These are phyloP conservation scores for Pyrrhoderma noxium DNA, from an alignment of 1,284 basidiomycete species.

Conservation along the genomic window DNA sequence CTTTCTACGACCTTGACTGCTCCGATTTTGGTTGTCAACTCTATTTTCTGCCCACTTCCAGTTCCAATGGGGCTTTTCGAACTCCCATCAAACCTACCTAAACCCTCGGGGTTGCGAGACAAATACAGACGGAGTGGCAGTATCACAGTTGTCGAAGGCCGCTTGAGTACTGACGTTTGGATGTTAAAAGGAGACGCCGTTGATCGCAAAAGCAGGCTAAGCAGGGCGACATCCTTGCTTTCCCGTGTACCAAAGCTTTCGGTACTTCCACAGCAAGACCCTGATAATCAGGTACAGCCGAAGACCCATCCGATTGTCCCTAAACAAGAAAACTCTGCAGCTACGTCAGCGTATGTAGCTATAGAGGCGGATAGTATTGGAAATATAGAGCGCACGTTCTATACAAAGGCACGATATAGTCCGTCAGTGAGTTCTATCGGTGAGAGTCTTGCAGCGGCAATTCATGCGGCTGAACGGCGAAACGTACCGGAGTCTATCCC, in stretches of 20 bases:
- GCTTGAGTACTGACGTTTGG: constrained; percentile 66
- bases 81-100: constrained; percentile 35
- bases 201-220: constrained; percentile 51
- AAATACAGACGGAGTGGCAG: constrained; percentile 58
- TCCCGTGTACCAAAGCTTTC: constrained; percentile 55
- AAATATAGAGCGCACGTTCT: neutral
- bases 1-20: constrained; percentile 59
- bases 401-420: neutral
- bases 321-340: neutral
- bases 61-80: constrained; percentile 60
- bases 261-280: constrained; percentile 40
- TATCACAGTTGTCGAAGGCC: constrained; percentile 58
- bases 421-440: neutral
- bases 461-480: neutral
- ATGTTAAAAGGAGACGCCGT: constrained; percentile 57
- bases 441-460: neutral
- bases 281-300: neutral
- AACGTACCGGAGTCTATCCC: neutral
- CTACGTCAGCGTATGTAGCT: constrained; percentile 3
- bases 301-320: neutral
- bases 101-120: constrained; percentile 38
- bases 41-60: constrained; percentile 53
- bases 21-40: constrained; percentile 53
- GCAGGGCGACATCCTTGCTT: constrained; percentile 52
- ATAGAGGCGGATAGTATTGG: neutral